Evolutionary conservation across 1,139 yeast species (phyloP), one percentile per base, ranked within the genome.

Genomic region (Scheffersomyces quercinus): DNA sequence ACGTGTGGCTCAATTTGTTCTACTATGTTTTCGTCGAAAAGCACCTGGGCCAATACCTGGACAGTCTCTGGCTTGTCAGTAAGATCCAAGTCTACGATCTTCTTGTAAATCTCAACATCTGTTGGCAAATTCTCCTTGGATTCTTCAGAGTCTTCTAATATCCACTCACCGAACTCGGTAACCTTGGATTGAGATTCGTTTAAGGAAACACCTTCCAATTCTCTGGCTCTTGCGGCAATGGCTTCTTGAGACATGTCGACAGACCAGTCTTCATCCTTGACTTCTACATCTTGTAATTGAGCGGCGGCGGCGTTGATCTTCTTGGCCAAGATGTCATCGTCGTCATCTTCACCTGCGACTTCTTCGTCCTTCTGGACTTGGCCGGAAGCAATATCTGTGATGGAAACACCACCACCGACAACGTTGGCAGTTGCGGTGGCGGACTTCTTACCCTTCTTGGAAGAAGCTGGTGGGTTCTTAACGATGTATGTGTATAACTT

Each of bases 191-290:
- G 65, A 41, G 66, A 67, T 43, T 67, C 70, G 37, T 68, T 56
- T 62, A 81, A 66, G 35, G 68, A 62, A 50, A 81, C 58, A 37
- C 81, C 85, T 67, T 90, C 96, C 52, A 91, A 77, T 62, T 87
- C 95, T 59, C 83, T 76, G 44, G 96, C 97, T 70, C 99, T 88
- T 36, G 88, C 90, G 61, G 88, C 86, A 55, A 95, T 89, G 43
- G 99, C 99, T 68, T 90, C 99, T 64, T 88, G 96, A 41, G 97
- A 88, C 82, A 93, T 88, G 65, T 93, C 99, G 41, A 91, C 97
- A 15, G 98, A 90, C 99, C 99, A 93, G 53, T 89, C 96, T 56
- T 88, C 97, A 61, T 90, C 97, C 51, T 82, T 82, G 40, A 79
- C 78, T 53, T 82, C 84, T 45, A 86, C 82, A 46, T 81, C 79